Base-by-base conservation (phyloP, 2,329 filamentous ascomycete genomes). In the Claviceps pusilla region DNA sequence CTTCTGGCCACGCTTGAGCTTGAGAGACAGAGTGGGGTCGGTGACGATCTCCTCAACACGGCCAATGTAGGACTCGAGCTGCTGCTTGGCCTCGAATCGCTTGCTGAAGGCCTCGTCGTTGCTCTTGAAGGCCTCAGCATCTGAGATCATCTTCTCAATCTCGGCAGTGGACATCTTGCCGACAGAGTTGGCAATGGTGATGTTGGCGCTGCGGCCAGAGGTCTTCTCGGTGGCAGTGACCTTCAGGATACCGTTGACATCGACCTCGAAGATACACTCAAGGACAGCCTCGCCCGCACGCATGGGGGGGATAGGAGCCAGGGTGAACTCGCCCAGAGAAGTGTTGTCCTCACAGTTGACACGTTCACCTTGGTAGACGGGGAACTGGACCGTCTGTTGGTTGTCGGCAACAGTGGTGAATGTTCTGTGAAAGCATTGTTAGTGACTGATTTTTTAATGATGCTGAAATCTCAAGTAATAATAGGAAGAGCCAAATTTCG, bases 201-300 rank as follows among this genome's bases (percentile, higher is more conserved):
- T 98, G 84, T 98, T 98, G 75, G 93, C 93, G 68, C 81, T 93
- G 72, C 93, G 90, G 67, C 93, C 93, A 39, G 93, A 95, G 64
- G 89, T 91, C 84, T 98, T 98, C 83, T 98, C 93, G 50, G 91
- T 96, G 63, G 93, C 93, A 59, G 91, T 97, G 67, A 97, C 93
- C 84, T 98, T 98, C 62, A 98, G 85, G 72, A 96, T 95, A 85
- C 93, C 93, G 80, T 98, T 98, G 81, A 96, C 93, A 65, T 98
- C 93, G 69, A 98, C 93, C 78, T 98, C 93, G 76, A 98, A 97
- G 72, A 97, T 89, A 64, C 91, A 87, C 77, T 98, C 93, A 48
- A 98, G 86, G 62, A 95, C 90, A 64, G 93, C 87, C 71, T 98
- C 93, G 71, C 93, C 91, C 67, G 93, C 91, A 67, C 84, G 85